phyloP scores from a whole-genome alignment of 106 monocot species.

The Iris macrosiphon region DNA sequence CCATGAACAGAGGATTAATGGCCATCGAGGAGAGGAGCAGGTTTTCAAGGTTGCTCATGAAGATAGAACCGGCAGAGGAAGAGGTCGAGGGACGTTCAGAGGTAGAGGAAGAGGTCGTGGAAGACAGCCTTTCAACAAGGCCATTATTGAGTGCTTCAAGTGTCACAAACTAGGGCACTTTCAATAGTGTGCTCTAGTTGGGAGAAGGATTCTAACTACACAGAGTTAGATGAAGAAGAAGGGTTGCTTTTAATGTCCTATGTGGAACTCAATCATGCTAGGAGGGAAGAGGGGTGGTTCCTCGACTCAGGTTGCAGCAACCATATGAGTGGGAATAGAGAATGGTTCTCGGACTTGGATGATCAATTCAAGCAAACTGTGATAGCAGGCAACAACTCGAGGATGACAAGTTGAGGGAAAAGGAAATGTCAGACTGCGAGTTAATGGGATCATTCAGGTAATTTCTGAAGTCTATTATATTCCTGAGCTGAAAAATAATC shows the following conservation, averaged over 20 bases:
- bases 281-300: slow-evolving; percentile 1
- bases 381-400: no score
- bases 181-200: background rate
- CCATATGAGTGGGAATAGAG: background rate
- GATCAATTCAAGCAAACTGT: background rate
- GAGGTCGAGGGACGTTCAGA: background rate
- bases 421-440: background rate
- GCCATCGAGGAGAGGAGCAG: background rate
- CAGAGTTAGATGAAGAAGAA: background rate
- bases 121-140: background rate
- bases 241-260: no score
- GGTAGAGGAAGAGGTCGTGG: slow-evolving; percentile 3
- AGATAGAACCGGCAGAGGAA: background rate
- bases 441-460: background rate
- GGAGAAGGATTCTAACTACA: background rate
- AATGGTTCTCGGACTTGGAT: background rate
- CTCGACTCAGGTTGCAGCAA: no score
- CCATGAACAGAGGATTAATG: background rate
- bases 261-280: background rate
- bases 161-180: slow-evolving; percentile 3
- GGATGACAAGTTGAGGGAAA: background rate
- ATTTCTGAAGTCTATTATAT: background rate
- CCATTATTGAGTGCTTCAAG: background rate
- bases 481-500: background rate
- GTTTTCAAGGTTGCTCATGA: background rate